These are phyloP conservation scores for Protomyces inundatus DNA, from an alignment of 1,139 yeast species.

Conservation along the genomic window DNA sequence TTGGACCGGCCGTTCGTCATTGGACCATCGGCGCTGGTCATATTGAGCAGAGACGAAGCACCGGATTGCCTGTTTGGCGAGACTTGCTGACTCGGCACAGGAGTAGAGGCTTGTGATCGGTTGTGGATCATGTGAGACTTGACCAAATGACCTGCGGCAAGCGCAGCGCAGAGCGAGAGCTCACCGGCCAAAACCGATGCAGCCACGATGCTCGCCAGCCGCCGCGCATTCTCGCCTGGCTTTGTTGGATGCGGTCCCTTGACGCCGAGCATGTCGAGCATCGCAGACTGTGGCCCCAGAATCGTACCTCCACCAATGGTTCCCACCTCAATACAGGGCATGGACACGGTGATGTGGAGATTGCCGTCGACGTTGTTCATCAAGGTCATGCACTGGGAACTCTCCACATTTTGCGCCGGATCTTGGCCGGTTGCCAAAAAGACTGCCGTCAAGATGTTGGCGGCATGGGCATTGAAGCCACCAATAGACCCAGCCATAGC, in stretches of 20 bases:
- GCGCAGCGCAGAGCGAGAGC: constrained; percentile 84
- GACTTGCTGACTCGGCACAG: constrained; percentile 9
- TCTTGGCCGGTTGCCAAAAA: constrained; percentile 88
- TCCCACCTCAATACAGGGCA: constrained; percentile 99
- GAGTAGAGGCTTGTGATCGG: constrained; percentile 42
- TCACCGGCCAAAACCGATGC: constrained; percentile 96
- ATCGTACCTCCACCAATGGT: constrained; percentile 99
- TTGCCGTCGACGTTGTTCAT: constrained; percentile 80
- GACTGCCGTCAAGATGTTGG: constrained; percentile 89
- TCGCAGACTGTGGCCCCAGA: constrained; percentile 92
- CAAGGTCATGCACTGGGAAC: constrained; percentile 92
- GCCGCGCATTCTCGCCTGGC: constrained; percentile 94
- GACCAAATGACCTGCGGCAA: constrained; percentile 97
- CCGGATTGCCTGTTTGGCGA: background rate
- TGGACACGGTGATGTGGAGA: constrained; percentile 83
- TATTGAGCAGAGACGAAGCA: background rate
- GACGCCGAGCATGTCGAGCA: constrained; percentile 90
- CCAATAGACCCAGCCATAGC: constrained; percentile 99
- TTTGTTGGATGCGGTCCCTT: constrained; percentile 90
- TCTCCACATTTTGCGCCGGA: constrained; percentile 63
- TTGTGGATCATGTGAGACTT: constrained; percentile 97
- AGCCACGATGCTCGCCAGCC: constrained; percentile 90
- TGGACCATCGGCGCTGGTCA: background rate
- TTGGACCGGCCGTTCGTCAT: background rate
- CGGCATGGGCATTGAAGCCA: constrained; percentile 97